phyloP scores from a whole-genome alignment of 2,329 filamentous ascomycete species.

The Colletotrichum sp. region DNA sequence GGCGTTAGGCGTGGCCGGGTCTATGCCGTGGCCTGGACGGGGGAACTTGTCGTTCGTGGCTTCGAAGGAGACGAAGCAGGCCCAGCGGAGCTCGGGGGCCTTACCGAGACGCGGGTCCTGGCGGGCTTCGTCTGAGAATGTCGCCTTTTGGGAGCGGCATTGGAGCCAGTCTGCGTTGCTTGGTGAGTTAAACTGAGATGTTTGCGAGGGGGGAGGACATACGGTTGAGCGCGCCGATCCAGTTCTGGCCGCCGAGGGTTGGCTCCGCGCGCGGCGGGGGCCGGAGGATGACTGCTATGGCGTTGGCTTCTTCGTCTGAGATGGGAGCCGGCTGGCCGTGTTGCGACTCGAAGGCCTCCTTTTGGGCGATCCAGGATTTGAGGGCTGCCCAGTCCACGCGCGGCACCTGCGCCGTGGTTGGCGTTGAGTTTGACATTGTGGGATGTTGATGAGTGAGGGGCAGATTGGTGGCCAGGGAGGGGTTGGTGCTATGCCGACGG shows the following conservation, averaged over 20 bases:
- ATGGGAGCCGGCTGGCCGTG: constrained; percentile 39
- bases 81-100: constrained; percentile 12
- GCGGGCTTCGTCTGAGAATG: constrained; percentile 7
- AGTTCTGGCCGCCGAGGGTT: constrained; percentile 36
- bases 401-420: not conserved
- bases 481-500: not conserved
- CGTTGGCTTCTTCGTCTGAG: constrained; percentile 39
- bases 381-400: constrained; percentile 37
- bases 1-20: constrained; percentile 17
- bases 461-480: not conserved
- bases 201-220: constrained; percentile 20
- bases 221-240: constrained; percentile 44
- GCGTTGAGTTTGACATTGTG: not conserved
- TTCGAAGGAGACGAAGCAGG: constrained; percentile 6
- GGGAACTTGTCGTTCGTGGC: constrained; percentile 7
- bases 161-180: constrained; percentile 5
- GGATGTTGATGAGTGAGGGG: not conserved
- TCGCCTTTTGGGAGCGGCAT: not conserved
- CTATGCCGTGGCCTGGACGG: constrained; percentile 30
- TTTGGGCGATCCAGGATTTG: constrained; percentile 43
- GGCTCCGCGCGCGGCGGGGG: constrained; percentile 25
- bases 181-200: not conserved
- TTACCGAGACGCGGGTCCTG: constrained; percentile 10
- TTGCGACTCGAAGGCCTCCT: constrained; percentile 39
- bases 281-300: constrained; percentile 44